Evolutionary conservation across 768 basidiomycete species (phyloP), one percentile per base, ranked within the genome.

Genomic region (Punctularia strigosozonata): DNA sequence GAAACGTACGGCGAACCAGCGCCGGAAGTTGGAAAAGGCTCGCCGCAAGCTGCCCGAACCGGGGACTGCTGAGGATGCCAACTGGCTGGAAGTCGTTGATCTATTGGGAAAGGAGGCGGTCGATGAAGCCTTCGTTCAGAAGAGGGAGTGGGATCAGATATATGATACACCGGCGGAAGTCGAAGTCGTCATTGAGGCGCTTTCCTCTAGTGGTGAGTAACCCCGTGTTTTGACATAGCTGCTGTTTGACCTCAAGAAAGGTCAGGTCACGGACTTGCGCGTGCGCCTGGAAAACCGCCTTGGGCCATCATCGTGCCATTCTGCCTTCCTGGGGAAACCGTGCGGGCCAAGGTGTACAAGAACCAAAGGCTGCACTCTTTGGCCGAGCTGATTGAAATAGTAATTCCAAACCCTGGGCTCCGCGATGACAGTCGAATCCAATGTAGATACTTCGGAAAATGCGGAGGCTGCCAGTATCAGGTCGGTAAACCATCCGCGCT

Each of bases 381-480:
- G 40, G 89, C 79, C 5, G 85, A 90, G 48, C 66, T 90, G 1
- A 26, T 94, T 4, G 65, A 72, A 34, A 64, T 91, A 20, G 42
- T 82, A 24, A 58, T 57, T 1, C 73, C 79, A n/a, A 90, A 83
- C 54, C 43, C 54, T 0, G 69, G 68, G 26, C 59, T 83, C 40
- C 64, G 91, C 38, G 85, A 90, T 47, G 64, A 74, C 47, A 65
- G 57, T 21, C 63, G 73, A 18, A 71, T 85, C 0, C 64, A 68
- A 44, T 98, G 94, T 61, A 73, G 76, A 44, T 91, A 98, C 55
- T 98, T 95, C 62, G 83, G 83, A 0, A 64, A 62, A 26, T 98
- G 92, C 57, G 86, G 75, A 1, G 94, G 94, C 2, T 99, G 94
- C 55, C 94, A 98, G 57, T 89, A 90, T 55, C 91, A 95, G 65